A percentile compares a stretch with the other conserved stretches of the same genome.
Conservation (phyloP, 2,329 filamentous ascomycete genomes). For the Alternaria tenuissima region DNA sequence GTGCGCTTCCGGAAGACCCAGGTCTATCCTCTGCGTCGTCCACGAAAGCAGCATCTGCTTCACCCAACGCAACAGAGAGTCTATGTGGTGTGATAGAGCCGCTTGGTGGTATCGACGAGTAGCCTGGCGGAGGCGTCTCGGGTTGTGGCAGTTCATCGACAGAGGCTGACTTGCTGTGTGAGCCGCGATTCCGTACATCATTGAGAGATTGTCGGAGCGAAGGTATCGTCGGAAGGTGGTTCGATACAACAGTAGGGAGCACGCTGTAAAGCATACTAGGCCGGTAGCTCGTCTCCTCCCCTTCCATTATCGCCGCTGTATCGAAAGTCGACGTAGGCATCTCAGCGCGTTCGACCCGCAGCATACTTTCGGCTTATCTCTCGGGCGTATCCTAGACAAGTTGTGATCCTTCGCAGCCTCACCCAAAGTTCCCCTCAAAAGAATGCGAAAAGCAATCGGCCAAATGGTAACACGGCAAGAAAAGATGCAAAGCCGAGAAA, state of each 20-base stretch:
- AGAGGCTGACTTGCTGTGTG: slow-evolving; percentile 26
- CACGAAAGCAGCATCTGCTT: slow-evolving; percentile 32
- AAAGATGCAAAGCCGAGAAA: background rate
- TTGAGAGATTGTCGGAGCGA: slow-evolving; percentile 55
- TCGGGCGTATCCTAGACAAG: background rate
- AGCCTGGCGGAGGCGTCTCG: slow-evolving; percentile 50
- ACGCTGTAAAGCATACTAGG: slow-evolving; percentile 63
- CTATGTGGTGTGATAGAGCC: slow-evolving; percentile 30
- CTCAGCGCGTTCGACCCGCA: slow-evolving; percentile 4
- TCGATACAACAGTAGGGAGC: slow-evolving; percentile 63
- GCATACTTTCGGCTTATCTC: slow-evolving; percentile 28
- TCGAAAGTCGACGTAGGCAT: slow-evolving; percentile 15
- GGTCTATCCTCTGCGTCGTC: slow-evolving; percentile 38
- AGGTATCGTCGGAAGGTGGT: slow-evolving; percentile 60
- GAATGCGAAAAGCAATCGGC: slow-evolving; percentile 5
- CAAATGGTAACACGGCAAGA: background rate
- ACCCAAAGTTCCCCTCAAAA: background rate
- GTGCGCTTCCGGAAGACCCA: slow-evolving; percentile 29
- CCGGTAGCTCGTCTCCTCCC: slow-evolving; percentile 18
- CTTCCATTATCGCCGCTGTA: slow-evolving; percentile 16
- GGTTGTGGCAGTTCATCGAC: slow-evolving; percentile 31
- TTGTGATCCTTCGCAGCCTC: background rate
- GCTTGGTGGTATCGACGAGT: slow-evolving; percentile 39
- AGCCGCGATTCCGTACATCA: slow-evolving; percentile 32
- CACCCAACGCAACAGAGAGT: slow-evolving; percentile 25